phyloP scores from a whole-genome alignment of 2,329 filamentous ascomycete species.

The Hymenoscyphus repandus region DNA sequence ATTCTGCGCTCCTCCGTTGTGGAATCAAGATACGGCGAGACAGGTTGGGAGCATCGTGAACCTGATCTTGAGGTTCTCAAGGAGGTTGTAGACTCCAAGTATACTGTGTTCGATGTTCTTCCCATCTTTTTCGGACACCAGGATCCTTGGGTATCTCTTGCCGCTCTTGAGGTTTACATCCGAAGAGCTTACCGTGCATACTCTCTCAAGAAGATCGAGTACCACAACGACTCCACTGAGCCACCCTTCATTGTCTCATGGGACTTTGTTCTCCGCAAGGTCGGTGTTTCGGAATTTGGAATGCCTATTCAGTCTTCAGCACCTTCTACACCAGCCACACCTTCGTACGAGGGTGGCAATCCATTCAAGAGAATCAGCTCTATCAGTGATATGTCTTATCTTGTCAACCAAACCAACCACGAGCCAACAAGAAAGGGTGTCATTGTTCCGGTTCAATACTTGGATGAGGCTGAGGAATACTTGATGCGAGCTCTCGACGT shows the following conservation, averaged over 20 bases:
- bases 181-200: slow-evolving; percentile 97
- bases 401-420: slow-evolving; percentile 64
- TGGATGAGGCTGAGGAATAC: slow-evolving; percentile 89
- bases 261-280: slow-evolving; percentile 94
- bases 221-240: slow-evolving; percentile 68
- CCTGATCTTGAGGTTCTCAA: slow-evolving; percentile 87
- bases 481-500: slow-evolving; percentile 79
- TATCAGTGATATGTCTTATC: slow-evolving; percentile 93
- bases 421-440: slow-evolving; percentile 89
- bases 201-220: slow-evolving; percentile 81
- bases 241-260: slow-evolving; percentile 78
- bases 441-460: slow-evolving; percentile 85
- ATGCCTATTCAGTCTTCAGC: slow-evolving; percentile 72
- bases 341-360: slow-evolving; percentile 51
- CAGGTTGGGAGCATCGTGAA: slow-evolving; percentile 92
- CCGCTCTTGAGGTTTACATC: slow-evolving; percentile 92
- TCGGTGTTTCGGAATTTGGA: slow-evolving; percentile 86
- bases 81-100: slow-evolving; percentile 97
- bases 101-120: slow-evolving; percentile 95
- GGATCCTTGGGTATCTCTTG: slow-evolving; percentile 89
- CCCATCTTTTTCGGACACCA: slow-evolving; percentile 92
- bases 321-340: slow-evolving; percentile 79
- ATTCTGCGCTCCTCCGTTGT: slow-evolving; percentile 93
- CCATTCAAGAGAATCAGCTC: slow-evolving; percentile 82
- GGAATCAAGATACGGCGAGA: slow-evolving; percentile 96